Percentiles rank a stretch among this genome's conserved stretches.
These are phyloP conservation scores for Penicillium psychrofluorescens DNA, from an alignment of 495 filamentous ascomycete species.

Conservation along the genomic window DNA sequence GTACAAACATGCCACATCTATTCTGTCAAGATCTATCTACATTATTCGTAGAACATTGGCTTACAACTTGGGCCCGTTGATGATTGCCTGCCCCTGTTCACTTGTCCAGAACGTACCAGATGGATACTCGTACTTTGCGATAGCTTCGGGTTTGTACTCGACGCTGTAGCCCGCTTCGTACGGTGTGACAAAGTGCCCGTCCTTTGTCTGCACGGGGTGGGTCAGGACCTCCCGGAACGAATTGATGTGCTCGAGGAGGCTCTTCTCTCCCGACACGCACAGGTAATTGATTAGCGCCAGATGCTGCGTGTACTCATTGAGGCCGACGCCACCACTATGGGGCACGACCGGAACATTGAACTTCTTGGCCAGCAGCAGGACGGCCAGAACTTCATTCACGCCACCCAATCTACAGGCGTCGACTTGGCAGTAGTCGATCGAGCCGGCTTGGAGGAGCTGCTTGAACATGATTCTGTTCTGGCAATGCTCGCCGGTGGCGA, in stretches of 20 bases:
- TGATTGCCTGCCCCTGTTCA: no score
- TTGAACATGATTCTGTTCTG: constrained; percentile 94
- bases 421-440: constrained; percentile 82
- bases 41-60: no score
- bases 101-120: no score
- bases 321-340: constrained; percentile 80
- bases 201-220: constrained; percentile 68
- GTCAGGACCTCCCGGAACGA: constrained; percentile 90
- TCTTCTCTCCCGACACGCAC: constrained; percentile 71
- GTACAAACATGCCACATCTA: no score
- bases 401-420: constrained; percentile 92
- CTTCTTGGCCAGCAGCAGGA: constrained; percentile 84
- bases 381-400: constrained; percentile 86
- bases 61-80: no score
- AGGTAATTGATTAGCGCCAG: constrained; percentile 92
- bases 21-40: no score
- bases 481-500: constrained; percentile 94
- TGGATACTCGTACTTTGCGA: constrained; percentile 39
- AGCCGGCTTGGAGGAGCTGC: constrained; percentile 70
- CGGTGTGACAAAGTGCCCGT: constrained; percentile 85
- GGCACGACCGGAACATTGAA: constrained; percentile 79
- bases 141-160: constrained; percentile 84
- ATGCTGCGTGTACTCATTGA: constrained; percentile 94
- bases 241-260: constrained; percentile 84
- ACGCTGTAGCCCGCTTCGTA: constrained; percentile 79